phyloP scores from a whole-genome alignment of 2,329 filamentous ascomycete species.

The Ceratocystis variospora region DNA sequence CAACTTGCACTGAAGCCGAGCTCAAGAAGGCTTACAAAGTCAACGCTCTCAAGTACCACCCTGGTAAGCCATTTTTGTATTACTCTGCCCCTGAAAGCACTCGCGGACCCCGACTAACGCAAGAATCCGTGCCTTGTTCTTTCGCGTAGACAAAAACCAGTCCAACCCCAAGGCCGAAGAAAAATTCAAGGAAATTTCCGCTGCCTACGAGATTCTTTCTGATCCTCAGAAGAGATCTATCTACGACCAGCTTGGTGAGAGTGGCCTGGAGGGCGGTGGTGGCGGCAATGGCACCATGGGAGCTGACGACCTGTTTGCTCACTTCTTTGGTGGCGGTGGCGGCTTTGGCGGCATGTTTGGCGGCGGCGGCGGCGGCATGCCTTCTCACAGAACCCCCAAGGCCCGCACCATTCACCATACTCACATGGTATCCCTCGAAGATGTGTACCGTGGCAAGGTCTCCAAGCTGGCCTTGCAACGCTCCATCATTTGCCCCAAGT shows the following conservation, averaged over 20 bases:
- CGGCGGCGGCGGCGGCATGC: conserved; percentile 70
- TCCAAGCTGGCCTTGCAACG: conserved; percentile 96
- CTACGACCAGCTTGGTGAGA: conserved; percentile 97
- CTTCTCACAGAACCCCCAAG: conserved; percentile 69
- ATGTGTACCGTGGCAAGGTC: conserved; percentile 95
- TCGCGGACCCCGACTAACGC: neutral
- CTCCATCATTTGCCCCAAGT: conserved; percentile 91
- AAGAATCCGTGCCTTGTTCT: neutral
- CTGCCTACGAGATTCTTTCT: conserved; percentile 89
- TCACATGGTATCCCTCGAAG: conserved; percentile 94
- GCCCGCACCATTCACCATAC: conserved; percentile 95
- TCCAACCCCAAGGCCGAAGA: conserved; percentile 86
- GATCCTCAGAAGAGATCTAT: conserved; percentile 81
- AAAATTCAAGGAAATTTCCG: conserved; percentile 96
- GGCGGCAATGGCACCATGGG: conserved; percentile 73
- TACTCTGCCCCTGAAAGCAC: too few species aligned
- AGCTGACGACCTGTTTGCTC: conserved; percentile 88
- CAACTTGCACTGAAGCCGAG: conserved; percentile 68
- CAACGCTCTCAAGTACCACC: conserved; percentile 70
- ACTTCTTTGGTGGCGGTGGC: conserved; percentile 83
- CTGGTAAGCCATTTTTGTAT: conserved; percentile 41
- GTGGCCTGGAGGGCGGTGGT: conserved; percentile 63
- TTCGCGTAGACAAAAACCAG: conserved; percentile 71
- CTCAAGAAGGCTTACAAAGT: conserved; percentile 85
- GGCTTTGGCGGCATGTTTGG: conserved; percentile 43